A percentile compares a stretch with the other conserved stretches of the same genome.
Conservation (phyloP, 192 early-diverging fungal genomes). For the Coemansia sp. region DNA sequence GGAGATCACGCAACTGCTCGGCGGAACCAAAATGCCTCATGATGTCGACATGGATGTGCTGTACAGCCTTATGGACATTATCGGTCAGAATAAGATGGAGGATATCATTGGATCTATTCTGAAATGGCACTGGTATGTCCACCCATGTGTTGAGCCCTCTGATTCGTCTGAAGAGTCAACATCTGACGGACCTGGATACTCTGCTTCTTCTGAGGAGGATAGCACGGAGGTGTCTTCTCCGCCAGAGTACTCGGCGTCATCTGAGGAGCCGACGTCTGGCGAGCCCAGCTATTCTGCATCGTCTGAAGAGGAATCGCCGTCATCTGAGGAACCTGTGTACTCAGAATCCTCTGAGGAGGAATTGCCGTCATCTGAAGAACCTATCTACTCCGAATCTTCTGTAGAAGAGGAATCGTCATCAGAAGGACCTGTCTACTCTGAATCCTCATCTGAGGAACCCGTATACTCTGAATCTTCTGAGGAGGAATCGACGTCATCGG, state of each 20-base stretch:
- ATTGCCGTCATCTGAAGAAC: background rate
- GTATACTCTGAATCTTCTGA: background rate
- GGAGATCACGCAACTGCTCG: background rate
- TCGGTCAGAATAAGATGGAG: constrained; percentile 7
- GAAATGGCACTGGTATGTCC: constrained; percentile 1
- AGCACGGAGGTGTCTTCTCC: too few relatives aligned
- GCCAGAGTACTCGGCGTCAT: constrained; percentile 1
- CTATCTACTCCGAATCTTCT: background rate
- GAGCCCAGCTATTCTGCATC: background rate
- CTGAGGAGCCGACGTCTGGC: background rate
- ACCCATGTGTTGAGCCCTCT: constrained; percentile 11
- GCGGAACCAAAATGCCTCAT: background rate
- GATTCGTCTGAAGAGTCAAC: background rate
- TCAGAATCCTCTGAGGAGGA: background rate
- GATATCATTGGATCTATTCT: constrained; percentile 6
- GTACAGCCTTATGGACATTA: constrained; percentile 8
- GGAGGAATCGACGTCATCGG: background rate
- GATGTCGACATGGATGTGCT: background rate
- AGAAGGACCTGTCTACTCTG: background rate
- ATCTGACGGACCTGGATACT: background rate
- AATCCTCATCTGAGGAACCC: background rate
- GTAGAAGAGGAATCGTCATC: background rate
- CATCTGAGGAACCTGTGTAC: background rate
- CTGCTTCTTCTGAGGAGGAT: background rate
- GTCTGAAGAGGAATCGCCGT: background rate